Conservation (phyloP, 169 alveolate species). For the Plasmodium reichenowi region DNA sequence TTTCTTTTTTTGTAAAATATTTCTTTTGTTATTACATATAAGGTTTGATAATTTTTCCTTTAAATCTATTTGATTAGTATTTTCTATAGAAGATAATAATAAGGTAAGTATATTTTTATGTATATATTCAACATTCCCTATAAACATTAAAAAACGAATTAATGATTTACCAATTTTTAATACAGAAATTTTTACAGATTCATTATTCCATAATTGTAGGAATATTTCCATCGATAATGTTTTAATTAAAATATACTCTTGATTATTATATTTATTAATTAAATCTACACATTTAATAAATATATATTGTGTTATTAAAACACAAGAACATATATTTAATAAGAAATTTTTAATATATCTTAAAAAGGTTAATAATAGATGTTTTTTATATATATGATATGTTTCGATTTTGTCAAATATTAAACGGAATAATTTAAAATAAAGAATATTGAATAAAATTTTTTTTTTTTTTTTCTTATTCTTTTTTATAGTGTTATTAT, state of each 20-base stretch:
- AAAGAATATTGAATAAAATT: slow-evolving; percentile 39
- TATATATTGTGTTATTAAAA: slow-evolving; percentile 60
- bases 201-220: slow-evolving; percentile 71
- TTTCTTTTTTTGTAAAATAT: slow-evolving; percentile 21
- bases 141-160: slow-evolving; percentile 43
- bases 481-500: not conserved
- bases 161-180: slow-evolving; percentile 53
- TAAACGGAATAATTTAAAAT: slow-evolving; percentile 38
- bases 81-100: slow-evolving; percentile 29
- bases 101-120: slow-evolving; percentile 51
- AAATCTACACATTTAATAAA: slow-evolving; percentile 59
- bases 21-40: not conserved
- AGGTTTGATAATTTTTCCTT: not conserved
- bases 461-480: not conserved
- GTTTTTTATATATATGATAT: slow-evolving; percentile 32
- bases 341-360: slow-evolving; percentile 66
- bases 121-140: slow-evolving; percentile 55
- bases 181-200: slow-evolving; percentile 16
- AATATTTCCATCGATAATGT: slow-evolving; percentile 61
- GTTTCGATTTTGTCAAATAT: slow-evolving; percentile 50
- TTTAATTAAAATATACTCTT: slow-evolving; percentile 52
- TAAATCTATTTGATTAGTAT: slow-evolving; percentile 23
- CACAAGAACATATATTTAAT: slow-evolving; percentile 47
- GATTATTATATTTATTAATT: slow-evolving; percentile 66
- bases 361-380: slow-evolving; percentile 21